Evolutionary conservation across 2,329 filamentous ascomycete genomes (phyloP), one percentile per base, ranked within the genome.

Genomic region (Nemania sp.): DNA sequence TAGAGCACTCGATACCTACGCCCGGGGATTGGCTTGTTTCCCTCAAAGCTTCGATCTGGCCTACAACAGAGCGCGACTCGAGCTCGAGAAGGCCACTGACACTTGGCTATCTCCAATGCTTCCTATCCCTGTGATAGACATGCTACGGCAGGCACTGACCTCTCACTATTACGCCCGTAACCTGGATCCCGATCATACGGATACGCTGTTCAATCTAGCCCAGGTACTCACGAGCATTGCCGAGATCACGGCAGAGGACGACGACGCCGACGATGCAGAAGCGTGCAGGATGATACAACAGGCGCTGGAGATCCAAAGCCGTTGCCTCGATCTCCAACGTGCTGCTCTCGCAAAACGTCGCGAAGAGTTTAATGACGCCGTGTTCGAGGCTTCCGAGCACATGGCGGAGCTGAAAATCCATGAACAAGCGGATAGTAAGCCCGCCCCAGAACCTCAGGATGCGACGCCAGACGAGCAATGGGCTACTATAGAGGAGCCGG

Each of bases 51-150:
- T 91, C 74, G 89, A 91, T 74, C 79, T 91, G 37, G 88, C 88
- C 11, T 91, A 91, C 73, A 91, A 91, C 73, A 90, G 90, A 84
- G 88, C 89, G 25, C 82, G 87, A 63, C 80, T 91, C 34, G 83
- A 90, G 72, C 87, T 90, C 69, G 86, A 89, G 70, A 82, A 91
- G 60, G 85, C 86, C 18, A 88, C 90, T 64, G 85, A 91, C 72
- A 82, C 84, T 3, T 81, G 83, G 61, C 76, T 91, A 18, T 77
- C 84, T n/a, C 74, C 80, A 2, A 80, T 87, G 60, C 74, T 90
- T n/a, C 81, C 83, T 0, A 77, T 78, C 2, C 77, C 82, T 18
- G 74, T 82, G 12, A 69, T 81, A 2, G 80, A 83, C n/a, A 77
- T 87, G 21, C 74, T 91, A 20, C 77, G 83, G 42, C 80, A 84